Evolutionary conservation across 768 basidiomycete genomes (phyloP).

Genomic region (Glaciozyma martinii): DNA sequence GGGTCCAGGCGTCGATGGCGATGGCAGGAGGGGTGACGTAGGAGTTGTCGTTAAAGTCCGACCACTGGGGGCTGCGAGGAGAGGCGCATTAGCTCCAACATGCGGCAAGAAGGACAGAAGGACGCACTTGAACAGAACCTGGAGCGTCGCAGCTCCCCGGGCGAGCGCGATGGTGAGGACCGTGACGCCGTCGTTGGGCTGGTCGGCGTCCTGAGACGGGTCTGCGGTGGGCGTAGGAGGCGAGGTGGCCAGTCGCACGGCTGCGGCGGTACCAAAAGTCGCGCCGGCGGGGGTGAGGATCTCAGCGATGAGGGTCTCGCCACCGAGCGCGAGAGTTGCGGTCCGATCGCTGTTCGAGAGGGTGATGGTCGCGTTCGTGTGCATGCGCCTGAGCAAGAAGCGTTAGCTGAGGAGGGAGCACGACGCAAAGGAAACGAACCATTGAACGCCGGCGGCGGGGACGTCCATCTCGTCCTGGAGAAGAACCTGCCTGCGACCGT

Average conservation of each 20-base stretch:
- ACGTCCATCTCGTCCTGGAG: conserved; percentile 82
- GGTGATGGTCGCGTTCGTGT: conserved; percentile 77
- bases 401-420: neutral
- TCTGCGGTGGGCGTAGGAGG: conserved; percentile 6
- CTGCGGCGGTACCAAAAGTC: conserved; percentile 48
- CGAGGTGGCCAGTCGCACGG: conserved; percentile 12
- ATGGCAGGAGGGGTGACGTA: conserved; percentile 55
- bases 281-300: conserved; percentile 61
- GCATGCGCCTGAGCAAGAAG: conserved; percentile 63
- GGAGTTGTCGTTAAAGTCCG: conserved; percentile 41
- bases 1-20: conserved; percentile 23
- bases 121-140: conserved; percentile 65
- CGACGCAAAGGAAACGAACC: conserved; percentile 16
- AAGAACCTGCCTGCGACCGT: conserved; percentile 75
- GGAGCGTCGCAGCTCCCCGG: conserved; percentile 55
- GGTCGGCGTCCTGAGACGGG: conserved; percentile 38
- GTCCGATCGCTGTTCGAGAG: conserved; percentile 51
- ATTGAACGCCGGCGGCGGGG: conserved; percentile 48
- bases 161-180: conserved; percentile 63
- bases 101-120: too few species aligned
- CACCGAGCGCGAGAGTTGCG: conserved; percentile 66
- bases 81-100: too few species aligned
- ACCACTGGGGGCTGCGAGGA: conserved; percentile 74
- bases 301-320: conserved; percentile 55
- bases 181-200: conserved; percentile 64